Evolutionary conservation across 2,329 filamentous ascomycete genomes (phyloP), one percentile per base, ranked within the genome.

Genomic region (Ceratocystis papillata): DNA sequence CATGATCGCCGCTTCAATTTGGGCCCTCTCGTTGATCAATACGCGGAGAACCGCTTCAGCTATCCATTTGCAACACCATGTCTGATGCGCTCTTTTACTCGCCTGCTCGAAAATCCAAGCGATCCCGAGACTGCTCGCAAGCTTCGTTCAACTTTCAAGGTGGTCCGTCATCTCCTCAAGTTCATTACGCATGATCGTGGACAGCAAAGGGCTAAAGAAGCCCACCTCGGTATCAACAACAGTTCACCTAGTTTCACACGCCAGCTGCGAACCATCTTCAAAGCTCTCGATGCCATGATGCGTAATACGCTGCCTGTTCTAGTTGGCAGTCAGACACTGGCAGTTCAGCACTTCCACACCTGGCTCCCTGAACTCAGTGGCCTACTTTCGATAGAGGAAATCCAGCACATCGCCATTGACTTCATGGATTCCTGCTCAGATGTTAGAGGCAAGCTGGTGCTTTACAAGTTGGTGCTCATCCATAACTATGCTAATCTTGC

Each of bases 291-390:
- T 75, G 81, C 83, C 17, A 83, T 99, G 76, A 96, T 99, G 90
- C 85, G 87, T 68, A 96, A 90, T 74, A 81, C 86, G 1, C 88
- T 90, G 1, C 89, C 94, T 0, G 86, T 92, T 20, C 79, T 97
- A 28, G 89, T 97, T 15, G 94, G 94, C 44, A 97, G 89, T 69
- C 96, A 99, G 76, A 97, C 94, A 0, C 79, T 99, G 62, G 86
- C 95, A 1, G 91, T 97, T 12, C 94, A 99, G 75, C 90, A 97
- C 74, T 96, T 97, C 74, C 93, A 97, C 73, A 89, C 89, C 0
- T 99, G 94, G 94, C 79, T 99, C n/a, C 93, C 94, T 0, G 93
- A 97, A 73, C 83, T 99, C 8, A 81, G 84, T 0, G 85, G 87
- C 1, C 80, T 94, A 46, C 81, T 97, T 72, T 83, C 82, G 3